Percentiles rank a stretch among this genome's conserved stretches.
phyloP scores from a whole-genome alignment of 2,329 filamentous ascomycete genomes.

The Phaeosphaeria sp. region DNA sequence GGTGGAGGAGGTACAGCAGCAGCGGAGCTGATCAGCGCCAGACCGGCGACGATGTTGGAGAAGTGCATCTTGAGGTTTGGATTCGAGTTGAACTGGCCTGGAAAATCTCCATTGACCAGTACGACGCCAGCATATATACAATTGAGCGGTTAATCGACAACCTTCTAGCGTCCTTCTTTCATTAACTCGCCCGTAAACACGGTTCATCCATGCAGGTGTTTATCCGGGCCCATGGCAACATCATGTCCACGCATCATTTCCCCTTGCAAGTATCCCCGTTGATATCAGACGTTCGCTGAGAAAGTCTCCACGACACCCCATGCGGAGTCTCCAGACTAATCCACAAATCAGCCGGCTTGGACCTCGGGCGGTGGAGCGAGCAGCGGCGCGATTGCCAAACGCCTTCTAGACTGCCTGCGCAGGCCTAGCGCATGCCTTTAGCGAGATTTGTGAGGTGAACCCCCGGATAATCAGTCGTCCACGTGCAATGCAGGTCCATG shows the following conservation, averaged over 20 bases:
- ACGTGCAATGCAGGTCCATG: conserved; percentile 26
- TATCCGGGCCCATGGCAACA: conserved; percentile 25
- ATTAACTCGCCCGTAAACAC: conserved; percentile 18
- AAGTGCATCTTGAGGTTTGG: conserved; percentile 30
- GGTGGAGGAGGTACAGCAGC: conserved; percentile 23
- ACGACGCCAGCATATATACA: conserved; percentile 18
- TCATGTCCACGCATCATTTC: conserved; percentile 1
- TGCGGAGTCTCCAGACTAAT: conserved; percentile 20
- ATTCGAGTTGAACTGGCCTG: conserved; percentile 13
- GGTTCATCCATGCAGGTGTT: conserved; percentile 16
- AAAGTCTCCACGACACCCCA: conserved; percentile 6
- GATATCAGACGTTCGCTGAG: conserved; percentile 4
- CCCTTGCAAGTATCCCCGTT: conserved; percentile 8
- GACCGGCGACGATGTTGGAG: conserved; percentile 29
- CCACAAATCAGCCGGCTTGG: conserved; percentile 35
- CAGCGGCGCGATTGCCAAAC: conserved; percentile 5
- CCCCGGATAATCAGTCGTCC: conserved; percentile 15
- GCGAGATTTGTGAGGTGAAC: conserved; percentile 7
- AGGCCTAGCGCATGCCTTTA: conserved; percentile 4
- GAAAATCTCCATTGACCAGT: not conserved
- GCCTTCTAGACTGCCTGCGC: conserved; percentile 17
- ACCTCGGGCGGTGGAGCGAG: conserved; percentile 18
- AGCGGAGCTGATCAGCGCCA: conserved; percentile 30
- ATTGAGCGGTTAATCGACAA: conserved; percentile 25
- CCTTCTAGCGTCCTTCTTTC: conserved; percentile 15